Evolutionary conservation across 2,329 filamentous ascomycete species (phyloP).

Genomic region (Talaromyces marneffei): DNA sequence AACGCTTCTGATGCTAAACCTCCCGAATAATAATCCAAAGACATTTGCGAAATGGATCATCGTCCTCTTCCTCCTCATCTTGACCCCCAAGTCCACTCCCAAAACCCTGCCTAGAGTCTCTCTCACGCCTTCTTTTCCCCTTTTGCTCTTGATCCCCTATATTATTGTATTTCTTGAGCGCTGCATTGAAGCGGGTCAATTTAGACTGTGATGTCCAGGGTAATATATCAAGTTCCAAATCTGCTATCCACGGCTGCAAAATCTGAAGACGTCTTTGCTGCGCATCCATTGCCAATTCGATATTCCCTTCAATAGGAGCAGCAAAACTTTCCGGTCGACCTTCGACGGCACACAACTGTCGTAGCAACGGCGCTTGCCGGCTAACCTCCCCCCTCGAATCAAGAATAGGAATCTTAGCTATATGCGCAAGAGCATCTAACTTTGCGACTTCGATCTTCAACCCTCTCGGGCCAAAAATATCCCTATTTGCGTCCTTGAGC

Average conservation of each 20-base stretch:
- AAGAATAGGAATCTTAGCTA: constrained; percentile 24
- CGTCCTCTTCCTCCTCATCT: not conserved
- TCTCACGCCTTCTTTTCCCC: not conserved
- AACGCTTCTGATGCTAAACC: not conserved
- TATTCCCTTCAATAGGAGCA: not conserved
- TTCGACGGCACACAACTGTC: not conserved
- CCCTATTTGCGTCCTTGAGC: constrained; percentile 21
- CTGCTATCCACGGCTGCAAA: constrained; percentile 25
- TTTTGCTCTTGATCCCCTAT: constrained; percentile 2
- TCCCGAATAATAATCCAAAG: constrained; percentile 11
- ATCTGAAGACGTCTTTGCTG: constrained; percentile 17
- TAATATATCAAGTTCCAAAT: constrained; percentile 19
- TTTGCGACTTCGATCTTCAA: constrained; percentile 25
- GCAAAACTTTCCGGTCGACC: not conserved
- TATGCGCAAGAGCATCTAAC: constrained; percentile 23
- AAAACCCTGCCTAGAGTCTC: not conserved
- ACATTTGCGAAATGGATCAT: not conserved
- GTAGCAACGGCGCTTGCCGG: constrained; percentile 17
- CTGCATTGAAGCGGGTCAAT: constrained; percentile 21
- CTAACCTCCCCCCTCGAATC: constrained; percentile 22
- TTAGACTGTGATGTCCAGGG: constrained; percentile 22
- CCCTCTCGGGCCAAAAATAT: constrained; percentile 23
- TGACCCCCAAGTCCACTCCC: not conserved
- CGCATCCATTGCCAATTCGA: not conserved
- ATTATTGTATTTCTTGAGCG: constrained; percentile 20